phyloP scores from a whole-genome alignment of 805 yeast species.

The Lipomyces yamanashiensis region DNA sequence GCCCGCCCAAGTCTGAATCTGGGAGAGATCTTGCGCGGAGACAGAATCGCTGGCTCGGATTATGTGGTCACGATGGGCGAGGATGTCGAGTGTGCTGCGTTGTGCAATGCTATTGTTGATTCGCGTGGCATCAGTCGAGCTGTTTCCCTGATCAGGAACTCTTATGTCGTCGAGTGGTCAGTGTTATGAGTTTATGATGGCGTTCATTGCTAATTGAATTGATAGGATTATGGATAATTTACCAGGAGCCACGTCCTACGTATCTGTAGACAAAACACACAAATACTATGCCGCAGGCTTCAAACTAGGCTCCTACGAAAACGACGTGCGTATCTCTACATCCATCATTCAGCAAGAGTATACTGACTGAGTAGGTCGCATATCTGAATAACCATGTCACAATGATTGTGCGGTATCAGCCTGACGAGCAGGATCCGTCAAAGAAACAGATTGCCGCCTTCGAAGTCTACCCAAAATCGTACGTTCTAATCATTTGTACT shows the following conservation, averaged over 20 bases:
- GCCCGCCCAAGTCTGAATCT: slow-evolving; percentile 68
- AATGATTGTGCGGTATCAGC: slow-evolving; percentile 76
- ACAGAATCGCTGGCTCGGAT: slow-evolving; percentile 75
- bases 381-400: slow-evolving; percentile 79
- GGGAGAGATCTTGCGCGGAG: slow-evolving; percentile 81
- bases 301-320: slow-evolving; percentile 73
- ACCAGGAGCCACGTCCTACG: slow-evolving; percentile 87
- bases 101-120: slow-evolving; percentile 70
- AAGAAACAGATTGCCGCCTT: slow-evolving; percentile 70
- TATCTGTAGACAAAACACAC: slow-evolving; percentile 59
- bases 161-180: slow-evolving; percentile 80
- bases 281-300: slow-evolving; percentile 86
- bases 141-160: slow-evolving; percentile 61
- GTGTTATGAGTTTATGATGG: not conserved
- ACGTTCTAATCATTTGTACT: slow-evolving; percentile 48
- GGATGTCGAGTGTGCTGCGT: slow-evolving; percentile 66
- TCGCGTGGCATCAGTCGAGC: slow-evolving; percentile 60
- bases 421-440: slow-evolving; percentile 43
- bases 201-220: not conserved
- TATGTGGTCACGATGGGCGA: slow-evolving; percentile 65
- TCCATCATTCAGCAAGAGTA: slow-evolving; percentile 27
- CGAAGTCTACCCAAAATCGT: slow-evolving; percentile 83
- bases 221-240: slow-evolving; percentile 64
- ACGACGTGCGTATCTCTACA: slow-evolving; percentile 44
- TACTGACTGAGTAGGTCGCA: slow-evolving; percentile 43